phyloP scores from a whole-genome alignment of 176 grass and related monocot genomes.

The Eleusine coracana region DNA sequence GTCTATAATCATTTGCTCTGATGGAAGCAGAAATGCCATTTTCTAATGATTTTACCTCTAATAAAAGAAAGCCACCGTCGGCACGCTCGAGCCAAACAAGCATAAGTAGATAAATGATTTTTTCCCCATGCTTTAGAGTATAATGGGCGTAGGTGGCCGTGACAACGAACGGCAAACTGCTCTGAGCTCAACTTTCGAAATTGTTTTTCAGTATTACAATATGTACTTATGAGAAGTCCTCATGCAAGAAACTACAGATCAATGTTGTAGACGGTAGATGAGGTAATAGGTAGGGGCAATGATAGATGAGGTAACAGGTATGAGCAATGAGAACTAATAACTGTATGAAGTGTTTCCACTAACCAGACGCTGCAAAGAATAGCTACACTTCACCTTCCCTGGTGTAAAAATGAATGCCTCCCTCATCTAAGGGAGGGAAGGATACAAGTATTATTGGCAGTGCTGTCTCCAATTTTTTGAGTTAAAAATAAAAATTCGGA shows the following conservation, averaged over 20 bases:
- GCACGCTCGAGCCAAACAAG: no score
- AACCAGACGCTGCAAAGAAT: background rate
- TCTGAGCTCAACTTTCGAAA: no score
- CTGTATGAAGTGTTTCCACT: background rate
- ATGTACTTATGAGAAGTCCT: no score
- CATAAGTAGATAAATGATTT: no score
- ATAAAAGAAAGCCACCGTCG: no score
- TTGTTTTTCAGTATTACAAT: no score
- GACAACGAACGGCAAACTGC: no score
- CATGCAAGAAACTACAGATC: background rate
- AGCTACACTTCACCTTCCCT: background rate
- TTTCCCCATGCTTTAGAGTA: no score
- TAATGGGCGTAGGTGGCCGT: no score
- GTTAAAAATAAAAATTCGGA: background rate
- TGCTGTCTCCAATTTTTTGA: background rate
- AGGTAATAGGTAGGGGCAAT: background rate
- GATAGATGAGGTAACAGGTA: background rate
- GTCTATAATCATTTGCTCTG: no score
- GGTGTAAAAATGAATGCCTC: background rate
- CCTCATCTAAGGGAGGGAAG: background rate
- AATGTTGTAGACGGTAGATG: background rate
- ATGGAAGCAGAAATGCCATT: no score
- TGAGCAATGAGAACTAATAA: background rate
- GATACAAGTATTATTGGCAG: conserved; percentile 16
- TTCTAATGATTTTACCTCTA: no score